These are phyloP conservation scores for Aspergillus diversus DNA, from an alignment of 495 filamentous ascomycete genomes.

Conservation along the genomic window DNA sequence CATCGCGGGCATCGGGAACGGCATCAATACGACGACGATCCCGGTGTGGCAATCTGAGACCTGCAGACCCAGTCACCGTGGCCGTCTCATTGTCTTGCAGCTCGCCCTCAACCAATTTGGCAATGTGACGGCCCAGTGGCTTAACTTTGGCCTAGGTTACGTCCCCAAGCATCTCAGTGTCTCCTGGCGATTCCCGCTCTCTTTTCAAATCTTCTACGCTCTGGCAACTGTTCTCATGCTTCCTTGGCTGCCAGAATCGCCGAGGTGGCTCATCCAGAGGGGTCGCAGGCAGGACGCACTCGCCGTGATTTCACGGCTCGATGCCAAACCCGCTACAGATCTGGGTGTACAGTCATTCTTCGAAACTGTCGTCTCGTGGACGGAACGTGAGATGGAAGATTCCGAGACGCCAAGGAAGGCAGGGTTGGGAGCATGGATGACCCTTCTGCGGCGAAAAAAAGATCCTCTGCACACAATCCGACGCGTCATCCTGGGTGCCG, in stretches of 20 bases:
- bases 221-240: background rate
- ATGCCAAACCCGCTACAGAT: no score
- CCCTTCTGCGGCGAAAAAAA: background rate
- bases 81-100: background rate
- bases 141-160: background rate
- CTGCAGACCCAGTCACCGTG: background rate
- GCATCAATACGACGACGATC: slow-evolving; percentile 43
- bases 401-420: background rate
- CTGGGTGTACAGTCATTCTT: no score
- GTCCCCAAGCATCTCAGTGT: background rate
- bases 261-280: background rate
- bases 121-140: background rate
- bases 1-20: slow-evolving; percentile 48
- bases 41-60: slow-evolving; percentile 51
- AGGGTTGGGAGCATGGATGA: no score
- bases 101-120: background rate
- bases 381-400: background rate
- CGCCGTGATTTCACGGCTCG: no score
- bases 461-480: background rate
- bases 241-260: background rate
- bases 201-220: background rate
- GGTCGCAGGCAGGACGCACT: background rate
- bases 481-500: background rate
- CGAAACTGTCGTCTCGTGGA: background rate
- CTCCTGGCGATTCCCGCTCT: background rate